Evolutionary conservation across 768 basidiomycete species (phyloP).

Genomic region (Brasilioporus rufonigricans): DNA sequence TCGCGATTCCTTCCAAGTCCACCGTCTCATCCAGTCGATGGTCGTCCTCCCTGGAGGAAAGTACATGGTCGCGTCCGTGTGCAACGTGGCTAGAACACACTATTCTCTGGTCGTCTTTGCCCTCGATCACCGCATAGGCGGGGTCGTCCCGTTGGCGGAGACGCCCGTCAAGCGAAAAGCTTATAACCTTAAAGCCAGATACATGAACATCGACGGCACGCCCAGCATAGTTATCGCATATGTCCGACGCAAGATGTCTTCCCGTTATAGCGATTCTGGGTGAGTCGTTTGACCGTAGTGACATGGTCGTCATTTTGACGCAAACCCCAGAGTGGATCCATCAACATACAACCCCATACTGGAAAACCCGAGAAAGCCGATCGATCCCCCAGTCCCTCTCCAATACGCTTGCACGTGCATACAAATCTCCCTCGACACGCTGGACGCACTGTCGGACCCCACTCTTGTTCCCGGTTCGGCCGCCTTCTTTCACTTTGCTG

Average conservation of each 20-base stretch:
- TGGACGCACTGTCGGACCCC: constrained; percentile 47
- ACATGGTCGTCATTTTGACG: constrained; percentile 1
- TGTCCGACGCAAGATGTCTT: constrained; percentile 36
- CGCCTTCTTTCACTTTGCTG: constrained; percentile 37
- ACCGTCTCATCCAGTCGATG: constrained; percentile 49
- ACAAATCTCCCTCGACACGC: constrained; percentile 38
- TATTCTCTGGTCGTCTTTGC: constrained; percentile 54
- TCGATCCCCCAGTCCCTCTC: constrained; percentile 44
- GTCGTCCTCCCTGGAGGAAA: constrained; percentile 64
- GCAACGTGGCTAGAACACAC: constrained; percentile 40
- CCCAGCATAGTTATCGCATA: constrained; percentile 59
- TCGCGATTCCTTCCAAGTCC: constrained; percentile 24
- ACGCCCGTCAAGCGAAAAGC: constrained; percentile 49
- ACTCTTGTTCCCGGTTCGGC: constrained; percentile 36
- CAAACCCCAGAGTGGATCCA: constrained; percentile 25
- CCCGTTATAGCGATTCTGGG: constrained; percentile 17
- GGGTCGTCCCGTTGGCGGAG: constrained; percentile 46
- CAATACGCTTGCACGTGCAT: constrained; percentile 46
- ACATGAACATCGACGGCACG: constrained; percentile 43
- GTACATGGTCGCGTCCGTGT: constrained; percentile 61
- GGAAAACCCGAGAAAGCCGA: constrained; percentile 34
- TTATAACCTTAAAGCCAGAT: constrained; percentile 58
- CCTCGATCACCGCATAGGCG: constrained; percentile 50
- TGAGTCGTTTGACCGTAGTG: constrained; percentile 1
- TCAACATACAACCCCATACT: constrained; percentile 31